These are phyloP conservation scores for Fusarium sp. DNA, from an alignment of 2,329 filamentous ascomycete genomes.

Conservation along the genomic window DNA sequence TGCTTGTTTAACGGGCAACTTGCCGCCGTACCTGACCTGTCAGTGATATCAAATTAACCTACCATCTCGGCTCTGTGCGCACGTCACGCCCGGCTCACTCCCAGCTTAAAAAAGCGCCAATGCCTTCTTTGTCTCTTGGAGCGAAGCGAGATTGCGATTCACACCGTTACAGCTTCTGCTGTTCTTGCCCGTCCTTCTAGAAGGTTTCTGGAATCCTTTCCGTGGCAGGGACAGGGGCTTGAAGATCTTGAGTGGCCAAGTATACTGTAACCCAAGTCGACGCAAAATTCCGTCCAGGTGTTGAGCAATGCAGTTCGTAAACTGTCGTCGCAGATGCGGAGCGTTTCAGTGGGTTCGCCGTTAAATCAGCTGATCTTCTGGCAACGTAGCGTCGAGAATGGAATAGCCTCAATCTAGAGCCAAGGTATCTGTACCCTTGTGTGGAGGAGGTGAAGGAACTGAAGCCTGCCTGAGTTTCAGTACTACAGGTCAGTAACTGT, in stretches of 20 bases:
- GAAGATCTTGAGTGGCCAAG: conserved; percentile 25
- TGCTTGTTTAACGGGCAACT: conserved; percentile 29
- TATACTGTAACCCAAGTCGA: conserved; percentile 41
- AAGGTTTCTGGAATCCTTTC: conserved; percentile 45
- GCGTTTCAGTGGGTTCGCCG: conserved; percentile 13
- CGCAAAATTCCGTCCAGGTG: conserved; percentile 44
- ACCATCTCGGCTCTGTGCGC: conserved; percentile 26
- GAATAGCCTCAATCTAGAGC: conserved; percentile 18
- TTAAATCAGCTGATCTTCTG: conserved; percentile 29
- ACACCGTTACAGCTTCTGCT: conserved; percentile 23
- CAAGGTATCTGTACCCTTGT: background rate
- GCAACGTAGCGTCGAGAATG: conserved; percentile 10
- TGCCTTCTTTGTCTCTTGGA: conserved; percentile 18
- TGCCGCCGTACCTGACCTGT: conserved; percentile 31
- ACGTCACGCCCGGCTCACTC: conserved; percentile 32
- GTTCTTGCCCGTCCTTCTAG: conserved; percentile 45
- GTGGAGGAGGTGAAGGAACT: conserved; percentile 12
- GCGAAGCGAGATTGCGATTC: conserved; percentile 44
- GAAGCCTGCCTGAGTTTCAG: conserved; percentile 21
- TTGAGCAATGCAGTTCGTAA: conserved; percentile 31
- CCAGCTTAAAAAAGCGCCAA: conserved; percentile 26
- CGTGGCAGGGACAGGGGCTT: conserved; percentile 27
- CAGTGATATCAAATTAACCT: conserved; percentile 11
- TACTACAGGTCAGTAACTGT: background rate
- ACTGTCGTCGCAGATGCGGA: conserved; percentile 19